Evolutionary conservation across 2,329 filamentous ascomycete genomes (phyloP).

Genomic region (Scolecobasidium constrictum): DNA sequence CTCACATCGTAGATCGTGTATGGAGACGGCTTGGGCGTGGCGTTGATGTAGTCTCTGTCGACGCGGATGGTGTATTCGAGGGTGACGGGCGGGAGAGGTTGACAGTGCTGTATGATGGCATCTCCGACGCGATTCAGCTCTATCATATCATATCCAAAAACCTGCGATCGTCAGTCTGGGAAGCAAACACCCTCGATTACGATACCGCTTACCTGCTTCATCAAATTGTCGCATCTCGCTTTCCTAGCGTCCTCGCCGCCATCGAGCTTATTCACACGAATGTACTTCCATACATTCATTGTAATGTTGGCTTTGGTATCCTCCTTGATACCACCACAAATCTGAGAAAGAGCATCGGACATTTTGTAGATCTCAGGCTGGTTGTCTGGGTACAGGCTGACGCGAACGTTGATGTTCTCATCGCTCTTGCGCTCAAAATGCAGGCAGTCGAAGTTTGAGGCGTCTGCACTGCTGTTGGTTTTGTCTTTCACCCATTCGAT

Average conservation of each 20-base stretch:
- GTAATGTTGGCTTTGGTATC: conserved; percentile 81
- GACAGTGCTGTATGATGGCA: conserved; percentile 67
- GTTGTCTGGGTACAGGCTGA: conserved; percentile 79
- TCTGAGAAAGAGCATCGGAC: conserved; percentile 2
- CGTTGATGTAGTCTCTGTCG: conserved; percentile 45
- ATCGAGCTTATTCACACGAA: conserved; percentile 72
- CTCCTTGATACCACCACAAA: conserved; percentile 25
- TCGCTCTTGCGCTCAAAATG: conserved; percentile 88
- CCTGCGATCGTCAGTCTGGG: conserved; percentile 31
- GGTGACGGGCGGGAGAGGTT: conserved; percentile 67
- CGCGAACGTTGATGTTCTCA: conserved; percentile 81
- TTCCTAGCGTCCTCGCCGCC: conserved; percentile 92
- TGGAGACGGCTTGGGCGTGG: conserved; percentile 41
- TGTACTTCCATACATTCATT: conserved; percentile 92
- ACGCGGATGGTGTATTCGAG: conserved; percentile 90
- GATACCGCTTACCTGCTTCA: conserved; percentile 59
- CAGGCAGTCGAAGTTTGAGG: conserved; percentile 77
- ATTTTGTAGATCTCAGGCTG: conserved; percentile 74
- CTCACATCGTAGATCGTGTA: conserved; percentile 86
- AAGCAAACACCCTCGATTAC: conserved; percentile 1
- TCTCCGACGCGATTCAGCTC: conserved; percentile 80
- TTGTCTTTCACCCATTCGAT: conserved; percentile 80
- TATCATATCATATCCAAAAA: conserved; percentile 65
- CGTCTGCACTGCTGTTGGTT: conserved; percentile 33
- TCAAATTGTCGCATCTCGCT: conserved; percentile 76